phyloP scores from a whole-genome alignment of 1,284 basidiomycete genomes.

The Tilletiaria anomala region DNA sequence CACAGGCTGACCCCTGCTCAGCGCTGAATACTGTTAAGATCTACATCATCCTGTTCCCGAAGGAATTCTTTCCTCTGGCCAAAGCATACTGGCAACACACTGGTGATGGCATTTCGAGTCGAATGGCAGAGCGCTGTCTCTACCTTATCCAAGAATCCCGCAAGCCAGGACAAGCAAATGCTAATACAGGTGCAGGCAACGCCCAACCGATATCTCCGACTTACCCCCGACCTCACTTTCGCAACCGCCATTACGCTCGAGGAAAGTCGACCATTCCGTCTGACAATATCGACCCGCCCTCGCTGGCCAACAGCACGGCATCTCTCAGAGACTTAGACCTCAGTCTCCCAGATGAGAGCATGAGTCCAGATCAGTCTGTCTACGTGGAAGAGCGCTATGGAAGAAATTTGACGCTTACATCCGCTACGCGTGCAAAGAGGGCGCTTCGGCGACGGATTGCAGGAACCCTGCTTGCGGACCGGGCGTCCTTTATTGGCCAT shows the following conservation, averaged over 20 bases:
- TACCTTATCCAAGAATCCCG: conserved; percentile 46
- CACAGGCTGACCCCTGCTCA: background rate
- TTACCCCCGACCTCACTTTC: conserved; percentile 18
- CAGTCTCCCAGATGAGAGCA: no score
- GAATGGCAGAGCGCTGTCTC: conserved; percentile 69
- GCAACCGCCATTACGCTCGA: conserved; percentile 21
- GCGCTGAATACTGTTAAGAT: conserved; percentile 3
- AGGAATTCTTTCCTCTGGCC: conserved; percentile 54
- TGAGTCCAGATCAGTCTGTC: conserved; percentile 43
- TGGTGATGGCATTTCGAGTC: conserved; percentile 74
- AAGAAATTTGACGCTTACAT: conserved; percentile 66
- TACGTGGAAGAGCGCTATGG: conserved; percentile 89
- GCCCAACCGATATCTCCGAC: no score
- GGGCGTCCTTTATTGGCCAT: background rate
- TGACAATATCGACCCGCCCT: no score
- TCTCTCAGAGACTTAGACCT: no score
- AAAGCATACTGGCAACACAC: conserved; percentile 96
- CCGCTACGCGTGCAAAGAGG: conserved; percentile 64
- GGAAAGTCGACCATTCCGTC: no score
- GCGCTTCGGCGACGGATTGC: conserved; percentile 77
- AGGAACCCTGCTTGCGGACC: conserved; percentile 50
- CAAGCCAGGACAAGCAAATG: background rate
- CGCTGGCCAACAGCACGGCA: no score
- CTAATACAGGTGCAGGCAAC: conserved; percentile 5
- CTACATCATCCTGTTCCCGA: conserved; percentile 62